phyloP scores from a whole-genome alignment of 2,329 filamentous ascomycete genomes.

The Hortaea sp. region DNA sequence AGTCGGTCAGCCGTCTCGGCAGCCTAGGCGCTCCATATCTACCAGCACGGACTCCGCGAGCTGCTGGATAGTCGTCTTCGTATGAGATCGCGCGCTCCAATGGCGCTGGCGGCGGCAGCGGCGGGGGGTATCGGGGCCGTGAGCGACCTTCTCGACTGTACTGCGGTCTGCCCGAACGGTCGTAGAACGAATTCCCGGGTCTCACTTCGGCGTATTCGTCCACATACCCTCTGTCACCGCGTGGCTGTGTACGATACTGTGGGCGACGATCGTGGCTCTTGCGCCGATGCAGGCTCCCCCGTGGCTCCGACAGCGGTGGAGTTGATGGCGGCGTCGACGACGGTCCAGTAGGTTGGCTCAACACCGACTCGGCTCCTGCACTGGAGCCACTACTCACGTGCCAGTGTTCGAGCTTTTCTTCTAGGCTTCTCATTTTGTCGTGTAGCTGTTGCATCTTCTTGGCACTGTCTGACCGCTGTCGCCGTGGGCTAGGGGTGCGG shows the following conservation, averaged over 20 bases:
- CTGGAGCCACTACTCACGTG: slow-evolving; percentile 5
- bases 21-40: not conserved
- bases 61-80: slow-evolving; percentile 3
- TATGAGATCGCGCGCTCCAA: slow-evolving; percentile 1
- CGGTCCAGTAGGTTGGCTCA: not conserved
- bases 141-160: not conserved
- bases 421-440: not conserved
- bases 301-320: slow-evolving; percentile 1
- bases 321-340: slow-evolving; percentile 5
- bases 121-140: not conserved
- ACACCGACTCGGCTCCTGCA: slow-evolving; percentile 3
- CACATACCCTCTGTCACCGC: not conserved
- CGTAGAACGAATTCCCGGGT: not conserved
- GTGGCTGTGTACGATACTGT: not conserved
- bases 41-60: not conserved
- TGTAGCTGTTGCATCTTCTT: not conserved
- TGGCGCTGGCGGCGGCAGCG: not conserved
- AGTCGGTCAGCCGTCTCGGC: slow-evolving; percentile 2
- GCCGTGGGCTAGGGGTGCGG: not conserved
- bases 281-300: not conserved
- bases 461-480: not conserved
- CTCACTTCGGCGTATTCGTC: not conserved
- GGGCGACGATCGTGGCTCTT: not conserved
- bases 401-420: slow-evolving; percentile 3
- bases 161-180: not conserved